Base-by-base conservation (phyloP, 2,329 filamentous ascomycete genomes). In the Neodidymelliopsis sp. region DNA sequence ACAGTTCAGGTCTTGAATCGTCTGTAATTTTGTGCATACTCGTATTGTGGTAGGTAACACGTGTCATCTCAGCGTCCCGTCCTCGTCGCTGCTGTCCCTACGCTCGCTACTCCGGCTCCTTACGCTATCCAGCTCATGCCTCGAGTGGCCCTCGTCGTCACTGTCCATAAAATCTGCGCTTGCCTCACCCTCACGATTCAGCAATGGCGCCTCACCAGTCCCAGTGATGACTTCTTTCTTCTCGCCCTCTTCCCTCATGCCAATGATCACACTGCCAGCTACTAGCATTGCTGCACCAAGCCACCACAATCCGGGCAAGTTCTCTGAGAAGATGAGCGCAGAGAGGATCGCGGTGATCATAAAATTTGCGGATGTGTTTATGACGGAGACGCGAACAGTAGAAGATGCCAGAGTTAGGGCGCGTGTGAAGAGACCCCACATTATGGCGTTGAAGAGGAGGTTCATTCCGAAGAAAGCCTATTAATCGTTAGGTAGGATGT, bases 321-420 rank as follows among this genome's bases (percentile, higher is more conserved):
- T 73, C 74, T 93, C 89, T 16, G 82, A 79, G 71, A 93, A 93
- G 58, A 93, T 84, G 49, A 83, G 70, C 38, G 83, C 77, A 19
- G 89, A 88, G 15, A 92, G 77, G 6, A 92, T 57, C 6, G 89
- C 89, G 0, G 89, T 92, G 53, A 91, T 74, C 74, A 93, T 81
- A 71, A 93, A 93, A 74, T 93, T 93, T 47, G 87, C 81, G 11
- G 87, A 90, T 2, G 89, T 92, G 72, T 93, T 93, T 71, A 93
- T 84, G 68, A 93, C 87, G 59, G 84, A 87, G 37, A 92, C 89
- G 65, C 90, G 88, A 0, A 89, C 90, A 7, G 89, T 91, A 2
- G 88, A 91, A 49, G 83, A 81, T 11, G 88, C 88, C 13, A 83
- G 81, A 0, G 88, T 84, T n/a, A 93, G 81, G 41, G 89, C 89